Evolutionary conservation across 148 eudicot species (phyloP).

Genomic region (Rhododendron vialii): DNA sequence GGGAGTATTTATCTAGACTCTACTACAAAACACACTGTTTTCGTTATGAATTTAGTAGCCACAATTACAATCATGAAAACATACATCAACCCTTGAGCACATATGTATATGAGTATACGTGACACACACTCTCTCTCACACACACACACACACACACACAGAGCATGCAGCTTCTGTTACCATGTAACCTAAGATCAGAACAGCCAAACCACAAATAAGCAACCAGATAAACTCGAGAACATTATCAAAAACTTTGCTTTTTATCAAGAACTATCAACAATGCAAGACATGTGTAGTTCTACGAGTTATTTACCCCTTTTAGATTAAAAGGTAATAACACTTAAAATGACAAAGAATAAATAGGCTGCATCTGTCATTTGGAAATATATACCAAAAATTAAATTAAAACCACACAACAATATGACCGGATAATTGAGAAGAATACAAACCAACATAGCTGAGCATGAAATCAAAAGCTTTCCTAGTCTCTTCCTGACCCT

Average conservation of each 20-base stretch:
- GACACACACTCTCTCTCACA: not conserved
- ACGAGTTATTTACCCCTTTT: not conserved
- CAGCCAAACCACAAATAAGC: not conserved
- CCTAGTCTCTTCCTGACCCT: slow-evolving; percentile 94
- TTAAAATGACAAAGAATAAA: not conserved
- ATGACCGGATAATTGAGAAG: slow-evolving; percentile 1
- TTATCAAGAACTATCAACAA: not conserved
- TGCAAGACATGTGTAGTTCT: not conserved
- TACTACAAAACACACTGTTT: not conserved
- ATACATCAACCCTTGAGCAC: not conserved
- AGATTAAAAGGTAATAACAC: not conserved
- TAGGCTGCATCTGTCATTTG: not conserved
- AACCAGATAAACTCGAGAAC: not conserved
- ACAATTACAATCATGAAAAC: not conserved
- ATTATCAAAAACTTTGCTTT: not conserved
- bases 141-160: too few species aligned
- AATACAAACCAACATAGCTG: slow-evolving; percentile 75
- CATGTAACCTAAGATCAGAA: not conserved
- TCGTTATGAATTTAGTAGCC: not conserved
- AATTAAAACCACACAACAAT: not conserved
- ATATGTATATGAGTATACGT: not conserved
- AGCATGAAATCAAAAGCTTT: slow-evolving; percentile 99
- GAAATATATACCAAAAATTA: not conserved
- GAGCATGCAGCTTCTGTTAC: not conserved
- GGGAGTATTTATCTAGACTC: not conserved